Evolutionary conservation across 768 basidiomycete genomes (phyloP).

Genomic region (Podaxis mareebaensis): DNA sequence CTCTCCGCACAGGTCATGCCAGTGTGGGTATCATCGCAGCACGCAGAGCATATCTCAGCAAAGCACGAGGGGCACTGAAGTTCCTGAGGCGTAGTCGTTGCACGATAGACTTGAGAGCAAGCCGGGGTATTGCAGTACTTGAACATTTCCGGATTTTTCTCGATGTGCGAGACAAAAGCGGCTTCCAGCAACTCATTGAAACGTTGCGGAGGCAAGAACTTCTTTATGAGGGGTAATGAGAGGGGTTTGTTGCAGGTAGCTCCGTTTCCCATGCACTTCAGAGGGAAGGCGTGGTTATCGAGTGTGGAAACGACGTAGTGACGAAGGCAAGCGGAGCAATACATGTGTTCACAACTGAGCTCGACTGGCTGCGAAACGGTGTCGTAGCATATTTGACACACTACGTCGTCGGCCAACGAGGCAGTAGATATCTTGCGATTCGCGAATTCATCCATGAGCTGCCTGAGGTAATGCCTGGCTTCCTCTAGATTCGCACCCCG

Average conservation of each 20-base stretch:
- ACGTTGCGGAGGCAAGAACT: slow-evolving; percentile 47
- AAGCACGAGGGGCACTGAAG: slow-evolving; percentile 58
- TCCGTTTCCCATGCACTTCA: slow-evolving; percentile 63
- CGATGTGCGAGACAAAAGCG: slow-evolving; percentile 55
- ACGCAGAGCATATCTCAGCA: slow-evolving; percentile 45
- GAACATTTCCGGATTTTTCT: slow-evolving; percentile 54
- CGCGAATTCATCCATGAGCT: slow-evolving; percentile 35
- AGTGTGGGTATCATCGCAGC: slow-evolving; percentile 50
- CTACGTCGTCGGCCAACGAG: slow-evolving; percentile 7
- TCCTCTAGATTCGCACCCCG: slow-evolving; percentile 59
- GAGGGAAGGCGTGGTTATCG: slow-evolving; percentile 51
- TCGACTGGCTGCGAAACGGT: slow-evolving; percentile 37
- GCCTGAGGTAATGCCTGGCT: slow-evolving; percentile 45
- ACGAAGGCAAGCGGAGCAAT: slow-evolving; percentile 48
- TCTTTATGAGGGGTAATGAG: slow-evolving; percentile 51
- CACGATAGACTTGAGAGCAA: slow-evolving; percentile 65
- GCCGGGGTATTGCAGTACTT: slow-evolving; percentile 74
- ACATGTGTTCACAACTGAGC: slow-evolving; percentile 49
- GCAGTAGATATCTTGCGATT: background rate
- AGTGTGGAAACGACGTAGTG: slow-evolving; percentile 46
- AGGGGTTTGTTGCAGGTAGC: slow-evolving; percentile 53
- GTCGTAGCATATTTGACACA: slow-evolving; percentile 60
- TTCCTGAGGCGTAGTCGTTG: slow-evolving; percentile 24
- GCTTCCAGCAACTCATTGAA: slow-evolving; percentile 54
- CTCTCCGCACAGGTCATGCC: slow-evolving; percentile 51